Percentiles rank a stretch among this genome's conserved stretches.
These are phyloP conservation scores for Blepharisma undulans DNA, from an alignment of 169 alveolate genomes.

Conservation along the genomic window DNA sequence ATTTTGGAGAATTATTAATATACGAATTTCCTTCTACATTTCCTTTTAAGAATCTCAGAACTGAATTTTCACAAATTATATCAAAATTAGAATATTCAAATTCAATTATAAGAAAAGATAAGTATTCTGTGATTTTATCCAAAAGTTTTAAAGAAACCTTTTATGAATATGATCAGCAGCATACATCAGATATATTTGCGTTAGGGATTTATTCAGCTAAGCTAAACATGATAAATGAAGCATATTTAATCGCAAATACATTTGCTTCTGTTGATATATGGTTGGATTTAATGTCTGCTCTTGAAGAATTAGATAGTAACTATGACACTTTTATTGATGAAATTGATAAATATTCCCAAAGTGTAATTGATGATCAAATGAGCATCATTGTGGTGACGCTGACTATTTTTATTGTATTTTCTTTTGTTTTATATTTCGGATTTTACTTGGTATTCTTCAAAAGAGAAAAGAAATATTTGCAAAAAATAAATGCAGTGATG, in stretches of 20 bases:
- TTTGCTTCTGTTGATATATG: not conserved
- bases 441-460: not conserved
- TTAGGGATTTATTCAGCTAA: not conserved
- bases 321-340: not conserved
- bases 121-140: not conserved
- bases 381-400: not conserved
- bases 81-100: not conserved
- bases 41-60: not conserved
- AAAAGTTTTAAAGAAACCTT: not conserved
- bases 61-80: not conserved
- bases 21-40: not conserved
- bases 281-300: not conserved
- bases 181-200: not conserved
- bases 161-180: not conserved
- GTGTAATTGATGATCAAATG: not conserved
- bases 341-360: not conserved
- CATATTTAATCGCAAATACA: not conserved
- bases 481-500: not conserved
- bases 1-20: not conserved
- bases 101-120: not conserved
- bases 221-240: not conserved
- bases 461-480: not conserved
- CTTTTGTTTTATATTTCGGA: not conserved
- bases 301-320: not conserved
- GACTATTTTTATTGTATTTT: no score